These are phyloP conservation scores for Discostella pseudostelligera DNA, from an alignment of 108 stramenopile species.

Conservation along the genomic window DNA sequence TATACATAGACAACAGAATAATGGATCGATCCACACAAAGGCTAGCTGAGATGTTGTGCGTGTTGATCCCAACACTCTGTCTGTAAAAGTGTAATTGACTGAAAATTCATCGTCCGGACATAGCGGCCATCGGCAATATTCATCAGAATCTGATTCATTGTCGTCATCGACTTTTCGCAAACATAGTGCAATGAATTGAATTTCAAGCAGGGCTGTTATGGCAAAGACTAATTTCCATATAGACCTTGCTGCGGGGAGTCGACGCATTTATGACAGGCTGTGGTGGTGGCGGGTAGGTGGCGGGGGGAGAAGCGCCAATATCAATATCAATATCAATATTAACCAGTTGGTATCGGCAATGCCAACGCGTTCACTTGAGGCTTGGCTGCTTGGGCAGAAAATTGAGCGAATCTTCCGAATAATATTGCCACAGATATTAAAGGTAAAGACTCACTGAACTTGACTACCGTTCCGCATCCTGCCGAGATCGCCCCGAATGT, in stretches of 20 bases:
- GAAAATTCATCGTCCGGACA: conserved; percentile 18
- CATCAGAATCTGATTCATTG: conserved; percentile 17
- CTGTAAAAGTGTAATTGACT: conserved; percentile 25
- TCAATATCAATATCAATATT: too few species aligned
- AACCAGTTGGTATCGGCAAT: too few species aligned
- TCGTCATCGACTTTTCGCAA: conserved; percentile 5
- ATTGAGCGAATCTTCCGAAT: too few species aligned
- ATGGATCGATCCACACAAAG: conserved; percentile 31
- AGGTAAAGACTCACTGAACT: too few species aligned
- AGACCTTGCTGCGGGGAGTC: conserved; percentile 12
- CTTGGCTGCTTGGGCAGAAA: too few species aligned
- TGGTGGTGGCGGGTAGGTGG: too few species aligned
- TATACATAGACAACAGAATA: conserved; percentile 48
- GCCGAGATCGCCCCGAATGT: too few species aligned
- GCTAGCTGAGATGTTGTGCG: conserved; percentile 8
- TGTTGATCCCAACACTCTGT: conserved; percentile 19
- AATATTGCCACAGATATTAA: too few species aligned
- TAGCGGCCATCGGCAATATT: conserved; percentile 20
- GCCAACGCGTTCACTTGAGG: too few species aligned
- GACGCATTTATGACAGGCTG: neutral
- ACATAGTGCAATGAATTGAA: conserved; percentile 24
- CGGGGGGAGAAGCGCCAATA: too few species aligned
- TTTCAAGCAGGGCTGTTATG: conserved; percentile 23
- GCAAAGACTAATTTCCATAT: conserved; percentile 43
- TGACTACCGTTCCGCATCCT: too few species aligned